A percentile compares a stretch with the other conserved stretches of the same genome.
Evolutionary conservation across 345 rosid species (phyloP).

Genomic region (Citrus glauca): DNA sequence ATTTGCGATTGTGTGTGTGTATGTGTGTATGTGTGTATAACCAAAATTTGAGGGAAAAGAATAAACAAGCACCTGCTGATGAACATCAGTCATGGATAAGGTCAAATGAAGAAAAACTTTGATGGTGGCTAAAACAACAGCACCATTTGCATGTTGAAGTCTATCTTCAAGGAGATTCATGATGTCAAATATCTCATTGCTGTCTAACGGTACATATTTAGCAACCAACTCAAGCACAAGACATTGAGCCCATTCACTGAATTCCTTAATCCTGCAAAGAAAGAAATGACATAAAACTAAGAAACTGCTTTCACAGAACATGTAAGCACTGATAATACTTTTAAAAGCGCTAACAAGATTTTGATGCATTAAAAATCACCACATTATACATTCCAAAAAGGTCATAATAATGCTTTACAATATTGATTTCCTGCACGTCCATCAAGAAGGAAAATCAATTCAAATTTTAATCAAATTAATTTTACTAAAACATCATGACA

Average conservation of each 20-base stretch:
- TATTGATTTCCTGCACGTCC: neutral
- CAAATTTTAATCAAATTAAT: neutral
- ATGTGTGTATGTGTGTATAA: neutral
- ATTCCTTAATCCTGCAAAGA: conserved; percentile 77
- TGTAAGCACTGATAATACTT: neutral
- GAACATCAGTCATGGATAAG: conserved; percentile 92
- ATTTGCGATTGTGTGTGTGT: neutral
- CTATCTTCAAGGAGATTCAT: conserved; percentile 99
- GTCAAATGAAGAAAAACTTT: conserved; percentile 88
- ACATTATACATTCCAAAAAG: neutral
- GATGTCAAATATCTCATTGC: conserved; percentile 88
- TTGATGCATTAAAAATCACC: neutral
- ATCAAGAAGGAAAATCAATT: neutral
- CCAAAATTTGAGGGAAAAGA: neutral
- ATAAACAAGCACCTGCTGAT: conserved; percentile 70
- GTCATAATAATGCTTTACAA: neutral
- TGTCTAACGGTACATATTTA: conserved; percentile 84
- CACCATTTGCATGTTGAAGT: conserved; percentile 99
- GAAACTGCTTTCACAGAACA: neutral
- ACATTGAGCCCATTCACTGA: conserved; percentile 98
- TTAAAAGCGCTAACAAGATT: neutral
- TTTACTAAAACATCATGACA: neutral
- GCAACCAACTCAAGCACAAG: conserved; percentile 87
- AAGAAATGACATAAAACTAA: conserved; percentile 5
- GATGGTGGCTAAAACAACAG: conserved; percentile 88